Evolutionary conservation across 1,284 basidiomycete species (phyloP), one percentile per base, ranked within the genome.

Genomic region (Malassezia slooffiae): DNA sequence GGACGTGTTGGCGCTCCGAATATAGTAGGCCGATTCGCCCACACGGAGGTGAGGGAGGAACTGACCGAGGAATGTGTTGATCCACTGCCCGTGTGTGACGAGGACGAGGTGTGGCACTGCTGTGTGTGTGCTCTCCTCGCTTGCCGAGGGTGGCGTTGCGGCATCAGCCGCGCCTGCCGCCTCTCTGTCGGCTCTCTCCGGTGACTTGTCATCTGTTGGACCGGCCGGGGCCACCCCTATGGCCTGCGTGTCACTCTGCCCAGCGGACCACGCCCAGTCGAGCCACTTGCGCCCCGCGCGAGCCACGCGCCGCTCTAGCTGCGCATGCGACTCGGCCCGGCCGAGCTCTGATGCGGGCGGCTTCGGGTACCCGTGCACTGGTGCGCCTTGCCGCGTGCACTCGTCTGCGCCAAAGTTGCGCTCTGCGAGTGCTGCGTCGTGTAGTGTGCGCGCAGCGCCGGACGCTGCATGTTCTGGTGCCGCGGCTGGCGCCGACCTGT

Each of bases 11-110:
- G 19, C 4, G 36, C 46, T 48, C 17, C 31, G 34, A 9, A 48
- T 31, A 22, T 48, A 48, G 31, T 38, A 48, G 3, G 40, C 23
- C 12, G 34, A 17, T n/a, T 11, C 7, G 7, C 35, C 35, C 15
- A 15, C n/a, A 11, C 46, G 39, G 20, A 43, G 24, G n/a, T 37
- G 21, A 1, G 40, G 46, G 12, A 39, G 17, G 15, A 34, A 13
- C 8, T 12, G 20, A 9, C 17, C 16, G 4, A 66, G 45, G 20
- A 62, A 64, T 9, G 54, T 48, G 3, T 58, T 55, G 45, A 66
- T 58, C 60, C 58, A 60, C 47, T 62, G 57, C 17, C 61, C 63
- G 47, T 66, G 63, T 12, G 54, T 52, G 12, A 66, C 59, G 5
- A 64, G 28, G 2, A 66, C 54, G 4, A 60, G 46, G 29, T 62